phyloP scores from a whole-genome alignment of 805 yeast species.

The Clavispora carvajalis region DNA sequence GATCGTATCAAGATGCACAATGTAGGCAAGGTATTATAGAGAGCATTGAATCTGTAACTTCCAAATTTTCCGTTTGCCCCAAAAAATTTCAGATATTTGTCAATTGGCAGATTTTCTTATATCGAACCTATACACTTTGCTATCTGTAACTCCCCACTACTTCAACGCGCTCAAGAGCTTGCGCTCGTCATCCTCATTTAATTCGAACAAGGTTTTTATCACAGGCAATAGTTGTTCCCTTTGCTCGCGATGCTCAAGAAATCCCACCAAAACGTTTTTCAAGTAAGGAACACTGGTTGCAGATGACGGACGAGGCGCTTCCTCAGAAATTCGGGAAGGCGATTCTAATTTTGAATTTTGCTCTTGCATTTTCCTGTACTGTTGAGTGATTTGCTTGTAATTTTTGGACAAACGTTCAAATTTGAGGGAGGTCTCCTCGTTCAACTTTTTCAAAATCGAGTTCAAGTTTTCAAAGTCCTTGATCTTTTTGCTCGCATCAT shows the following conservation, averaged over 20 bases:
- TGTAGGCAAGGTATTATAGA: too few relatives aligned
- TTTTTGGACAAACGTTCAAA: constrained; percentile 65
- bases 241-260: constrained; percentile 89
- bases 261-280: constrained; percentile 87
- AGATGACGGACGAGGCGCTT: neutral
- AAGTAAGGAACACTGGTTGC: constrained; percentile 61
- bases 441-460: constrained; percentile 48
- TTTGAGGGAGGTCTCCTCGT: constrained; percentile 65
- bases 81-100: neutral
- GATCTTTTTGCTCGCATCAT: constrained; percentile 43
- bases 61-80: too few relatives aligned
- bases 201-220: constrained; percentile 63
- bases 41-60: too few relatives aligned
- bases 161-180: constrained; percentile 57
- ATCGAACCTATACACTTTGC: too few relatives aligned
- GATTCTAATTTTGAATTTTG: constrained; percentile 2
- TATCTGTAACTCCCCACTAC: constrained; percentile 12
- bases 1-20: too few relatives aligned
- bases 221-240: constrained; percentile 82
- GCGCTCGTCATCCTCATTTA: constrained; percentile 68
- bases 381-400: constrained; percentile 59
- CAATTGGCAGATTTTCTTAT: neutral
- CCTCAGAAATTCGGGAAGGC: constrained; percentile 13
- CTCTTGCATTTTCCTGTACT: constrained; percentile 43
- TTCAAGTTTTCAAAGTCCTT: constrained; percentile 55